Percentiles rank a stretch among this genome's conserved stretches.
Conservation (phyloP, 1,284 basidiomycete genomes). For the Cryptococcus sp. region DNA sequence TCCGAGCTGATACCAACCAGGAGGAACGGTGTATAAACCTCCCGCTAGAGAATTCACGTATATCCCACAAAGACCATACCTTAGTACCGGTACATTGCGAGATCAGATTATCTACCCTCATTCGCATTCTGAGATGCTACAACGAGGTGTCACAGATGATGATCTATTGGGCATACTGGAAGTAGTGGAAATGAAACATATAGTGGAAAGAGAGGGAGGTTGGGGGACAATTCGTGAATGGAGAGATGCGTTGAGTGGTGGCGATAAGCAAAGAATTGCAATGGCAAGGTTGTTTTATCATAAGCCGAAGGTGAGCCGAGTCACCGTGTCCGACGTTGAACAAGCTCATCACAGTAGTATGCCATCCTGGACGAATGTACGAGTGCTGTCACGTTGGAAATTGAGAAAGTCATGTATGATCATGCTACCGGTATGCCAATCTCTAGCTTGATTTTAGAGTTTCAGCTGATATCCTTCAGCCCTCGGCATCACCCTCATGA, state of each 20-base stretch:
- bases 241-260: slow-evolving; percentile 80
- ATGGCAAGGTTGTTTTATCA: slow-evolving; percentile 98
- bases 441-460: background rate
- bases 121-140: slow-evolving; percentile 56
- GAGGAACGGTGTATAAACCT: slow-evolving; percentile 89
- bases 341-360: slow-evolving; percentile 55
- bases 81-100: slow-evolving; percentile 85
- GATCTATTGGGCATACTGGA: slow-evolving; percentile 70
- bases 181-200: slow-evolving; percentile 76
- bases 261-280: slow-evolving; percentile 70
- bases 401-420: slow-evolving; percentile 95
- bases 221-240: slow-evolving; percentile 87
- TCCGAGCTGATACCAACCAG: slow-evolving; percentile 34
- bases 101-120: slow-evolving; percentile 85
- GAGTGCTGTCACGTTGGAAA: slow-evolving; percentile 83
- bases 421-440: slow-evolving; percentile 62
- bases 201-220: slow-evolving; percentile 94
- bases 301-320: slow-evolving; percentile 65
- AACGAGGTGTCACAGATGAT: slow-evolving; percentile 67
- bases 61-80: slow-evolving; percentile 93
- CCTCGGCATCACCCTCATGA: slow-evolving; percentile 82
- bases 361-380: slow-evolving; percentile 97
- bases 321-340: background rate
- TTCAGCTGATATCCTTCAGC: slow-evolving; percentile 24
- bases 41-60: slow-evolving; percentile 84